These are phyloP conservation scores for Suillus sp. DNA, from an alignment of 768 basidiomycete genomes.

Conservation along the genomic window DNA sequence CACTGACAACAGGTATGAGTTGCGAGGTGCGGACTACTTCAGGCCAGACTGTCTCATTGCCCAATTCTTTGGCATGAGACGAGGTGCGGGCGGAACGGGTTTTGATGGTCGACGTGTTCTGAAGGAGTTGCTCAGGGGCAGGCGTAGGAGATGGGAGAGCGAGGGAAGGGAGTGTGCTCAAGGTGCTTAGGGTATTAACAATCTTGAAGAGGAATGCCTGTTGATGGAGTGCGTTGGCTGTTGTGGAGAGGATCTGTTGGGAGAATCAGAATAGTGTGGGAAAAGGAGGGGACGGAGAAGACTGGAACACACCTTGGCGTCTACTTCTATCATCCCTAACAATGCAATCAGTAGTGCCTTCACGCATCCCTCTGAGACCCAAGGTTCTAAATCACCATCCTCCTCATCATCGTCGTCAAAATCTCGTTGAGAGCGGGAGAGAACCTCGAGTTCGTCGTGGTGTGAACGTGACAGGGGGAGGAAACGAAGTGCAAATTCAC, in stretches of 20 bases:
- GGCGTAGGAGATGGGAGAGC: constrained; percentile 66
- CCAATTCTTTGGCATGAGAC: constrained; percentile 26
- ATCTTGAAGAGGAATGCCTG: constrained; percentile 1
- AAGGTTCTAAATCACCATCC: constrained; percentile 40
- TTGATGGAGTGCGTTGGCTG: not conserved
- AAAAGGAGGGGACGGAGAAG: not conserved
- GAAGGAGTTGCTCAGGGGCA: constrained; percentile 9
- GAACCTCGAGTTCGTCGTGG: constrained; percentile 65
- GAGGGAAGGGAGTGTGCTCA: constrained; percentile 37
- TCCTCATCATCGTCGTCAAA: constrained; percentile 46
- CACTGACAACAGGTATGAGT: constrained; percentile 64
- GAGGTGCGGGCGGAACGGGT: constrained; percentile 48
- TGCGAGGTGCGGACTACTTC: constrained; percentile 51
- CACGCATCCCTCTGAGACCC: constrained; percentile 68
- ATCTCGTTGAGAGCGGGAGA: constrained; percentile 36
- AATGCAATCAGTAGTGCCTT: constrained; percentile 66
- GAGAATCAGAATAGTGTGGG: not conserved
- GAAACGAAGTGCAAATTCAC: constrained; percentile 76
- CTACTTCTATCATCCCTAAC: constrained; percentile 51
- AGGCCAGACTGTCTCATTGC: not conserved
- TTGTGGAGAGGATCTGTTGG: constrained; percentile 3
- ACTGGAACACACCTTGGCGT: constrained; percentile 30
- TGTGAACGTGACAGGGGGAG: constrained; percentile 53
- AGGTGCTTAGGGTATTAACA: constrained; percentile 10
- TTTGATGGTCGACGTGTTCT: constrained; percentile 39